Evolutionary conservation across 2,329 filamentous ascomycete genomes (phyloP), one percentile per base, ranked within the genome.

Genomic region (Diplodia corticola): DNA sequence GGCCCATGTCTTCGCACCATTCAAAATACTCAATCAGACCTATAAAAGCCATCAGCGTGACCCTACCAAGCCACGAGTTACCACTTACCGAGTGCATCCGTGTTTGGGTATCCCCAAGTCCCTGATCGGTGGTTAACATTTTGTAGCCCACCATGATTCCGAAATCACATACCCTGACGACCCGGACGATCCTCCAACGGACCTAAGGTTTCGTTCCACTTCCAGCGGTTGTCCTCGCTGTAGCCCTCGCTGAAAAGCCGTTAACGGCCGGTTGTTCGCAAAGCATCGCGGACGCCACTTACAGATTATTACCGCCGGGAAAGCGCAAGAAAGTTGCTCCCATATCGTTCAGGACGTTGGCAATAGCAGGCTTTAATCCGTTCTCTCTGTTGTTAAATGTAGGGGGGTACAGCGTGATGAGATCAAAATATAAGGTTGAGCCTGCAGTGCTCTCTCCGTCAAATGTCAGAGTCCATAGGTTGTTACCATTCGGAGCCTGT

Each of bases 101-200:
- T 89, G 70, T 88, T 85, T 48, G 84, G 80, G 71, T 89, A 89
- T 22, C 73, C 75, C 88, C 88, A 90, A 26, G 84, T 81, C 22
- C 81, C 81, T 64, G 50, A 15, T 13, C 5, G 3, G 13, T 2
- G 10, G 26, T 40, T 73, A 77, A 60, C 68, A 35, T 54, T 40
- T 53, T 7, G 12, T 10, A 33, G 2, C 30, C 30, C 30, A 33
- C 30, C 6, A 10, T 10, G 9, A 33, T 10, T 33, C 28, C 48
- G 68, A 37, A 83, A 83, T 89, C 20, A 89, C 33, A 84, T 80
- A 46, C 81, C 81, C 5, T 82, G 77, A 68, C 84, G 83, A 4
- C 86, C 87, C 7, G 84, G 85, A 1, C 87, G 73, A 44, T 76
- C 76, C 57, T 81, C 79, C 0, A 88, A 78, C 1, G 84, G 84